Conservation (phyloP, 202 grass and related monocot species). For the Panicum hallii region DNA sequence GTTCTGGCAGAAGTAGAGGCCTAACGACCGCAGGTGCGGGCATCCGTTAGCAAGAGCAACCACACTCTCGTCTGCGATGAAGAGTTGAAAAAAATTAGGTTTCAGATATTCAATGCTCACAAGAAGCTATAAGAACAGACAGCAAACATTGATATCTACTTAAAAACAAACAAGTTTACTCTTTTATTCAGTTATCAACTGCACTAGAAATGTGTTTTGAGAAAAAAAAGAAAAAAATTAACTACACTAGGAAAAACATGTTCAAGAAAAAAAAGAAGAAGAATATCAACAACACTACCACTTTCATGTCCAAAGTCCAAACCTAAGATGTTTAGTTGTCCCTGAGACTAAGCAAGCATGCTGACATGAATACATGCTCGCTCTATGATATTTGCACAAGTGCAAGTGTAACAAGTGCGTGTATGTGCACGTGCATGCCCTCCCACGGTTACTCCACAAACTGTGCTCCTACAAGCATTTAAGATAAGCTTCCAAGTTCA, state of each 20-base stretch:
- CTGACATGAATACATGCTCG: background rate
- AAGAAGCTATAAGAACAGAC: slow-evolving; percentile 1
- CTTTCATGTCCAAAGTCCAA: background rate
- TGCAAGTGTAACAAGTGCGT: background rate
- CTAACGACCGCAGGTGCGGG: slow-evolving; percentile 66
- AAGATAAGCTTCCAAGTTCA: background rate
- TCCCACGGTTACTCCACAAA: background rate
- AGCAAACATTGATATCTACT: background rate
- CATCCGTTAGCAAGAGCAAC: slow-evolving; percentile 83
- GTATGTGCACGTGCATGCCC: too few species aligned
- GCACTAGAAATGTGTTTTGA: background rate
- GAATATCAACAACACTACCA: background rate
- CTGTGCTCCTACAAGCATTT: background rate
- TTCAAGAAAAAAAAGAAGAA: too few species aligned
- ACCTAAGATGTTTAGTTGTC: background rate
- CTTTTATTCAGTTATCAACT: background rate
- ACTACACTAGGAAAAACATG: too few species aligned
- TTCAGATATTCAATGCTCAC: background rate
- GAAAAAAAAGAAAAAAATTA: too few species aligned
- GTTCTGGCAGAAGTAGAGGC: slow-evolving; percentile 94
- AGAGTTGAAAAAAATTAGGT: background rate
- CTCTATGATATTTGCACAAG: background rate
- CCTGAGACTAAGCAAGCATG: slow-evolving; percentile 6
- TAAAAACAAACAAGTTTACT: too few species aligned
- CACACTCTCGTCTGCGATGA: slow-evolving; percentile 80